These are phyloP conservation scores for Penicillium vulpinum DNA, from an alignment of 2,329 filamentous ascomycete genomes.

Conservation along the genomic window DNA sequence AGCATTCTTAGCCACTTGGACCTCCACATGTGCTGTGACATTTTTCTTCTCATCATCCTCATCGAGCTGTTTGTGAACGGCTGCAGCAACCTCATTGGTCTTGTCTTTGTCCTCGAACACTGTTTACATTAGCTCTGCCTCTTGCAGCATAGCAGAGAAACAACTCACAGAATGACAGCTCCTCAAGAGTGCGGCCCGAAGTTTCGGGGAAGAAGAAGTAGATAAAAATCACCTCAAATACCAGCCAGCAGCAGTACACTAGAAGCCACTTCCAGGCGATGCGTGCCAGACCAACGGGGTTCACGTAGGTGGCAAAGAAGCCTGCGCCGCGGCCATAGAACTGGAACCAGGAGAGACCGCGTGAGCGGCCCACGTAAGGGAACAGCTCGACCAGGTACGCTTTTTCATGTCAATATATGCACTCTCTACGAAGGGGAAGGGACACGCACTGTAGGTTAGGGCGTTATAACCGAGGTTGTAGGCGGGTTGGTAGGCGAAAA, in stretches of 20 bases:
- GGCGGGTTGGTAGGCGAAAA: constrained; percentile 59
- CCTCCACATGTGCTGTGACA: constrained; percentile 7
- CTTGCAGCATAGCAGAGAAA: background rate
- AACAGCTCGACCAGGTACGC: constrained; percentile 59
- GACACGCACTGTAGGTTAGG: constrained; percentile 48
- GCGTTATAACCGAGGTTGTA: constrained; percentile 70
- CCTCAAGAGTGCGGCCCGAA: constrained; percentile 44
- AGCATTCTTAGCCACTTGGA: constrained; percentile 4
- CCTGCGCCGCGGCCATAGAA: constrained; percentile 53
- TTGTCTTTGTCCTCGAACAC: constrained; percentile 42
- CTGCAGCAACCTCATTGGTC: constrained; percentile 36
- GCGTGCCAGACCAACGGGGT: constrained; percentile 48
- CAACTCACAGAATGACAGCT: constrained; percentile 48
- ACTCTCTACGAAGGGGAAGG: background rate
- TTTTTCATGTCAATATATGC: constrained; percentile 5
- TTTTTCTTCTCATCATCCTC: constrained; percentile 17
- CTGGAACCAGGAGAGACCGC: constrained; percentile 60
- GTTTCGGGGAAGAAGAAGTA: constrained; percentile 52
- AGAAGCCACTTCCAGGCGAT: constrained; percentile 49
- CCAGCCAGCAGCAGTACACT: constrained; percentile 47
- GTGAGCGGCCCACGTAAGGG: constrained; percentile 58
- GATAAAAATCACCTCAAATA: constrained; percentile 45
- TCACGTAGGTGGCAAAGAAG: constrained; percentile 53
- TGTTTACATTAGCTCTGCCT: constrained; percentile 20
- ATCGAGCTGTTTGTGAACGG: constrained; percentile 40